Base-by-base conservation (phyloP, 2,329 filamentous ascomycete species). In the Clarireedia hainanense region DNA sequence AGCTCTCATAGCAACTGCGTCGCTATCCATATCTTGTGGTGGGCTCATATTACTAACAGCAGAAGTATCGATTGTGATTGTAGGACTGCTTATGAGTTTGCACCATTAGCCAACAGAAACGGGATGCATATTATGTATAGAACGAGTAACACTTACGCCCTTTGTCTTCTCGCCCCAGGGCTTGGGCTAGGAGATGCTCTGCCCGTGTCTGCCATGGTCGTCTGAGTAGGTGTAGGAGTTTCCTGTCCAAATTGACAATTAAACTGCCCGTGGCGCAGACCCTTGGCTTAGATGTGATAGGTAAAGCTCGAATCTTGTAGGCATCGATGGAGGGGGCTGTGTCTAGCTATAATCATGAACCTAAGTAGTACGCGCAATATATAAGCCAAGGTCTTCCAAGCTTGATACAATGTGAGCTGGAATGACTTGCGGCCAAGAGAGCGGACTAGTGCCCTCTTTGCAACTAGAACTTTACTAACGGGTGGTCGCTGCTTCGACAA, bases 21-120 rank as follows among this genome's bases (percentile, higher is more conserved):
- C 70, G 49, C 53, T 57, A 45, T 68, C 64, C 61, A 66, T 64
- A 6, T 69, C 62, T 52, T 68, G 61, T 43, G 68, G 61, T 48
- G 61, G 58, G 52, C 57, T 66, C 27, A 50, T 56, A 46, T 58
- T 68, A 67, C 70, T 76, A 60, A 78, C 75, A 54, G 77, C 75
- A 57, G 78, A 79, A 23, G 78, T 80, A 65, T 81, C 77, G 59
- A 81, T 79, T 30, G 77, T 80, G 52, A 80, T 81, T 10, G 78
- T 80, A 23, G 78, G 78, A 54, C 68, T 70, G 54, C 24, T 52
- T 47, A 17, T 34, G 17, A 47, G 42, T 46, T 42, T 36, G 53
- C 36, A 30, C 36, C 15, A 46, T 45, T 54, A 47, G 45, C n/a
- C 34, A 54, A 27, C 26, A n/a, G 50, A n/a, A n/a, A 39, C 42